These are phyloP conservation scores for Aureobasidium sp. DNA, from an alignment of 2,329 filamentous ascomycete genomes.

Conservation along the genomic window DNA sequence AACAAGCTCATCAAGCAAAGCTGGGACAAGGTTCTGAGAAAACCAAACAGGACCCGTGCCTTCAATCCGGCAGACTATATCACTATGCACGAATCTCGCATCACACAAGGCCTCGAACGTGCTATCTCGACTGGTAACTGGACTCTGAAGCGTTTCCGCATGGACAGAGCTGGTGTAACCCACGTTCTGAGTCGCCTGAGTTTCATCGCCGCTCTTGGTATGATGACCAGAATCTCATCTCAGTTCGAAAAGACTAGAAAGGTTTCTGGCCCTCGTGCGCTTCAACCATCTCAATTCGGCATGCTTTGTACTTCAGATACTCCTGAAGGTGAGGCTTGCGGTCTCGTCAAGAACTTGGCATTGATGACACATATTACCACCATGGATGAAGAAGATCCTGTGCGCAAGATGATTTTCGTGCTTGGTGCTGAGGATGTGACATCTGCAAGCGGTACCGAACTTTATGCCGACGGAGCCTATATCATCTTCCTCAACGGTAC, in stretches of 20 bases:
- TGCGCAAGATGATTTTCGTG: conserved; percentile 77
- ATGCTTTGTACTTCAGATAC: conserved; percentile 98
- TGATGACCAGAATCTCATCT: conserved; percentile 98
- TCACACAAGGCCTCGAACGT: conserved; percentile 88
- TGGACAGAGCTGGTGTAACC: conserved; percentile 95
- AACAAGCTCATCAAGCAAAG: conserved; percentile 81
- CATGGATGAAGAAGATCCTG: conserved; percentile 85
- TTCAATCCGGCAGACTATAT: conserved; percentile 85
- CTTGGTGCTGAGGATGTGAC: conserved; percentile 79
- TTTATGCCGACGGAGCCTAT: conserved; percentile 77
- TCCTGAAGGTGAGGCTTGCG: conserved; percentile 95
- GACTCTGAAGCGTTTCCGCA: conserved; percentile 96
- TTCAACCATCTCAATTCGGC: conserved; percentile 96
- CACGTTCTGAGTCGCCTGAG: conserved; percentile 92
- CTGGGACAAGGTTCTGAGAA: conserved; percentile 93
- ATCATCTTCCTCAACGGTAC: conserved; percentile 95
- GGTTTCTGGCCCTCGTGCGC: conserved; percentile 86
- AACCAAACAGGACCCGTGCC: conserved; percentile 78
- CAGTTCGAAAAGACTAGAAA: conserved; percentile 99
- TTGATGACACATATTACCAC: conserved; percentile 99
- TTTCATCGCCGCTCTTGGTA: conserved; percentile 92
- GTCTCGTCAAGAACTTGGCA: conserved; percentile 94
- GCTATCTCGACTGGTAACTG: conserved; percentile 97
- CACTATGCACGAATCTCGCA: conserved; percentile 74
- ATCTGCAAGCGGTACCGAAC: conserved; percentile 73